Conservation (phyloP, 2,329 filamentous ascomycete genomes). For the Apiospora marii region DNA sequence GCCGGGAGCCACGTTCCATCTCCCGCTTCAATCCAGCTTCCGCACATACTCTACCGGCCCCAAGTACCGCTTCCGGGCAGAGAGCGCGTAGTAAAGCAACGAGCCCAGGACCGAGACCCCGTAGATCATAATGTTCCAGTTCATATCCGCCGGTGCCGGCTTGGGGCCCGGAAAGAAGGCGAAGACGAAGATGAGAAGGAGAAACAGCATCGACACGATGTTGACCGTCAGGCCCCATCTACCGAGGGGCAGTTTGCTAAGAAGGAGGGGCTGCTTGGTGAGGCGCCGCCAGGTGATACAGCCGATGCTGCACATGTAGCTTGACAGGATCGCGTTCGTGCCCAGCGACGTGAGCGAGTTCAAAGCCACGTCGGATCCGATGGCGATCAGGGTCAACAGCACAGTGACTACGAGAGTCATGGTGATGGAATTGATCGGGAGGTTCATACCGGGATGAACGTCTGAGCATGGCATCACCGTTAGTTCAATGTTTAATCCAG, state of each 20-base stretch:
- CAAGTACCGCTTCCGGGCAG: slow-evolving; percentile 1
- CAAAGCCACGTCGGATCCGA: slow-evolving; percentile 45
- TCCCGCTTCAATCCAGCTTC: background rate
- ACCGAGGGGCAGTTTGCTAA: slow-evolving; percentile 52
- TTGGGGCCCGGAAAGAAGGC: slow-evolving; percentile 57
- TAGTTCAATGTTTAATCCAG: background rate
- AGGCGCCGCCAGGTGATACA: slow-evolving; percentile 45
- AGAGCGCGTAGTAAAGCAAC: background rate
- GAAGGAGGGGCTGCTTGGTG: slow-evolving; percentile 42
- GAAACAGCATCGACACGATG: slow-evolving; percentile 59
- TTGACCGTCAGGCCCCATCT: slow-evolving; percentile 51
- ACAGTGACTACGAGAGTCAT: slow-evolving; percentile 40
- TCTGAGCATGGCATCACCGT: slow-evolving; percentile 26
- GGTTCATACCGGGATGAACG: slow-evolving; percentile 35
- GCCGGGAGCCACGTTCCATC: too few species aligned
- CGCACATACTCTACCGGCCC: slow-evolving; percentile 22
- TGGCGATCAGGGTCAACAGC: slow-evolving; percentile 45
- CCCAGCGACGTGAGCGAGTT: slow-evolving; percentile 46
- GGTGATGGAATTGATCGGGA: slow-evolving; percentile 44
- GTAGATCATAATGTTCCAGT: slow-evolving; percentile 20
- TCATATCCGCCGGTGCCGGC: background rate
- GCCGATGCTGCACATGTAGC: slow-evolving; percentile 45
- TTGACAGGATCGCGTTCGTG: slow-evolving; percentile 42
- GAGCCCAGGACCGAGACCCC: background rate
- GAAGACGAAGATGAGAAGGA: slow-evolving; percentile 59